Evolutionary conservation across 345 rosid species (phyloP).

Genomic region (Aquilaria yunnanensis): DNA sequence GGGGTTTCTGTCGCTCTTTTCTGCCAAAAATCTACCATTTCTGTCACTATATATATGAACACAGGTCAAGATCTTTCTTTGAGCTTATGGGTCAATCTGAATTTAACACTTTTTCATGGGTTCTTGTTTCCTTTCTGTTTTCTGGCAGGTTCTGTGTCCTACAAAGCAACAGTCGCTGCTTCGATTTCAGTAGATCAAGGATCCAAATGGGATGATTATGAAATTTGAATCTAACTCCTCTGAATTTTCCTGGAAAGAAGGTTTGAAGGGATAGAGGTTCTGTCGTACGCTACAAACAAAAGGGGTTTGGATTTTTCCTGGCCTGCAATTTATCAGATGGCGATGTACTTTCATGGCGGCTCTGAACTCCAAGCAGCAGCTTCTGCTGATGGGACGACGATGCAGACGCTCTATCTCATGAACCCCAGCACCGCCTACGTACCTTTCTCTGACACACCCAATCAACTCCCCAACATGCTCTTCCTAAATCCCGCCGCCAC

Average conservation of each 20-base stretch:
- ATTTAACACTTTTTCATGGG: no score
- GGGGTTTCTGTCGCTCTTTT: no score
- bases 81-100: no score
- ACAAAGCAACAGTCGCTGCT: no score
- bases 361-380: constrained; percentile 43
- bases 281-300: no score
- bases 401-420: constrained; percentile 46
- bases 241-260: neutral
- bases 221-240: neutral
- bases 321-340: constrained; percentile 27
- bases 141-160: no score
- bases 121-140: no score
- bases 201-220: constrained; percentile 13
- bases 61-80: no score
- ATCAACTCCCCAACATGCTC: constrained; percentile 16
- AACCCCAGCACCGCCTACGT: constrained; percentile 39
- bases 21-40: no score
- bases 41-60: no score
- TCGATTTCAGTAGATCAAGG: constrained; percentile 6
- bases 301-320: neutral
- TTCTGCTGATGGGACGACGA: constrained; percentile 12
- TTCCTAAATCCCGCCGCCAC: constrained; percentile 30
- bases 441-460: constrained; percentile 30
- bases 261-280: no score
- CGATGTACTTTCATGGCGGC: constrained; percentile 42